phyloP scores from a whole-genome alignment of 2,329 filamentous ascomycete species.

The Scorias spongiosa region DNA sequence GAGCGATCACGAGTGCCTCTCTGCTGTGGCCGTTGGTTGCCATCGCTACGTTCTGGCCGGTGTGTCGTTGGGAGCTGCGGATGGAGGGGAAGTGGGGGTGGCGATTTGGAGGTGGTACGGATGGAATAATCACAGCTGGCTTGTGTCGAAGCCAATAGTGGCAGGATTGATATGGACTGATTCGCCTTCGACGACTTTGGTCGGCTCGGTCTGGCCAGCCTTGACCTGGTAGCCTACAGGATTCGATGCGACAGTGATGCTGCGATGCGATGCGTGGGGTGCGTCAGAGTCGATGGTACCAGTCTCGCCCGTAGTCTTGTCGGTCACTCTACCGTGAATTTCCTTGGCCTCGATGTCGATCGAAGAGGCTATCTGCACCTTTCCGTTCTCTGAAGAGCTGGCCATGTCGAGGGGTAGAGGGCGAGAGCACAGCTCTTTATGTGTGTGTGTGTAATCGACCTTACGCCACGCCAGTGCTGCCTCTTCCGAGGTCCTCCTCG shows the following conservation, averaged over 20 bases:
- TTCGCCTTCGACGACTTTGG: conserved; percentile 7
- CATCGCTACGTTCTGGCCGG: conserved; percentile 6
- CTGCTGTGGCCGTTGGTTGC: conserved; percentile 4
- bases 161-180: conserved; percentile 6
- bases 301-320: conserved; percentile 21
- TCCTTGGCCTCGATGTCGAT: conserved; percentile 25
- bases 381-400: conserved; percentile 8
- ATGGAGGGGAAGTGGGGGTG: background rate
- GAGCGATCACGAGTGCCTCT: conserved; percentile 35
- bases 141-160: conserved; percentile 16
- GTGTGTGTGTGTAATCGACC: no score
- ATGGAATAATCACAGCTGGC: conserved; percentile 12
- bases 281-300: conserved; percentile 22
- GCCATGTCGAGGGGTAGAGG: background rate
- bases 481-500: no score
- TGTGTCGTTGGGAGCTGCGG: background rate
- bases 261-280: conserved; percentile 18
- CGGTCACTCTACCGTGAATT: conserved; percentile 22
- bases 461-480: no score
- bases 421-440: no score
- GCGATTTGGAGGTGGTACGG: background rate
- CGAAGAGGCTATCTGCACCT: conserved; percentile 23
- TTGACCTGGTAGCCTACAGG: conserved; percentile 22
- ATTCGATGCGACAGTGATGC: conserved; percentile 21
- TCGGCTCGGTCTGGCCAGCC: conserved; percentile 8